Percentiles rank a stretch among this genome's conserved stretches.
Conservation (phyloP, 768 basidiomycete genomes). For the Suillus discolor region DNA sequence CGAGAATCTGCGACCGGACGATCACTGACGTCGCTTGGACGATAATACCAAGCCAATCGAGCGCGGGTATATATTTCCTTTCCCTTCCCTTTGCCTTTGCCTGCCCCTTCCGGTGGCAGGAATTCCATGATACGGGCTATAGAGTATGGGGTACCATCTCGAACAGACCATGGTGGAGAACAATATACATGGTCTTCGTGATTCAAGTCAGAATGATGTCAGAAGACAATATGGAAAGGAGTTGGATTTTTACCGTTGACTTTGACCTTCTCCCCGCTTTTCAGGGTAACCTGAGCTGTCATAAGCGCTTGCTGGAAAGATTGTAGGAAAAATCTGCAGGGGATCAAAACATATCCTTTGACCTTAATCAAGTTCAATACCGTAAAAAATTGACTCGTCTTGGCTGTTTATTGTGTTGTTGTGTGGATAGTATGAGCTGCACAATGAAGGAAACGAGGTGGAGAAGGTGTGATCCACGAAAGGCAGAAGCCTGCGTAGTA, state of each 20-base stretch:
- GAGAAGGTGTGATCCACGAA: conserved; percentile 33
- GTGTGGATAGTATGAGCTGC: conserved; percentile 26
- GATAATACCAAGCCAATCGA: conserved; percentile 94
- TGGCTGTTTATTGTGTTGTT: conserved; percentile 18
- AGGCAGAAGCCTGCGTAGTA: conserved; percentile 30
- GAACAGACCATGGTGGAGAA: conserved; percentile 88
- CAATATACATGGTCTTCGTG: conserved; percentile 93
- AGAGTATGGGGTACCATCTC: conserved; percentile 94
- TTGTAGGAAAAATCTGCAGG: conserved; percentile 31
- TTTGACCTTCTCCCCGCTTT: conserved; percentile 84
- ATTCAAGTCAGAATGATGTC: conserved; percentile 32
- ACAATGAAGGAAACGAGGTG: conserved; percentile 38
- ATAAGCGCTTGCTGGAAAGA: conserved; percentile 24
- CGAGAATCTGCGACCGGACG: conserved; percentile 89
- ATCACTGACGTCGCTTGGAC: conserved; percentile 94
- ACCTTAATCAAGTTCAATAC: background rate
- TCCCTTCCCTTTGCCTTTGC: conserved; percentile 66
- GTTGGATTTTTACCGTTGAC: conserved; percentile 68
- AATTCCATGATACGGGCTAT: conserved; percentile 98
- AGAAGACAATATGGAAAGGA: conserved; percentile 18
- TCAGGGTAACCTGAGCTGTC: conserved; percentile 55
- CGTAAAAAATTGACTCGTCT: conserved; percentile 28
- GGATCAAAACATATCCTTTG: conserved; percentile 8
- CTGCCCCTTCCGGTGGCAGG: conserved; percentile 74
- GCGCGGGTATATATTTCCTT: conserved; percentile 79